Conservation (phyloP, 768 basidiomycete genomes). For the Peribolospora baueri region DNA sequence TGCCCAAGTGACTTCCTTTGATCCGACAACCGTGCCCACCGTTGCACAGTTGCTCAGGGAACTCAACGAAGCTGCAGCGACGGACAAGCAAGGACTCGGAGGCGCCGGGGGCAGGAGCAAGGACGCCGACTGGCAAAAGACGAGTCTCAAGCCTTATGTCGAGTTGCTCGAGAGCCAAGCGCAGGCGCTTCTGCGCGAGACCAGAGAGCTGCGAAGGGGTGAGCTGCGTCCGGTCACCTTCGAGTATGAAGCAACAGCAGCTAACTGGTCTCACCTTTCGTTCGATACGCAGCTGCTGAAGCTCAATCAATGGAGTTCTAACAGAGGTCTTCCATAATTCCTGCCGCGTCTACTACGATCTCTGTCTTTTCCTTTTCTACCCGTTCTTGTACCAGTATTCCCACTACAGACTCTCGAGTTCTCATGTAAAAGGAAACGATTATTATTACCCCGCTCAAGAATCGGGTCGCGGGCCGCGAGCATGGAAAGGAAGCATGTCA, state of each 20-base stretch:
- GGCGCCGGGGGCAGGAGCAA: not conserved
- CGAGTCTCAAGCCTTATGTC: conserved; percentile 68
- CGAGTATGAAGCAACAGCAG: not conserved
- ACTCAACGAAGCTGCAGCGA: conserved; percentile 27
- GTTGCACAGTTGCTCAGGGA: conserved; percentile 59
- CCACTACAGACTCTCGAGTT: no score
- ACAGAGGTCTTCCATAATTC: not conserved
- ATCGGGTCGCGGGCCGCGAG: no score
- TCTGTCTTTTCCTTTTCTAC: not conserved
- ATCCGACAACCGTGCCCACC: conserved; percentile 67
- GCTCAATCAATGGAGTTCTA: conserved; percentile 5
- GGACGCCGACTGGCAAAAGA: conserved; percentile 49
- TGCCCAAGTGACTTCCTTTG: conserved; percentile 44
- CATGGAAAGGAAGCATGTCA: no score
- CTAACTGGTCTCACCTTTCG: not conserved
- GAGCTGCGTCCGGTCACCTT: conserved; percentile 4
- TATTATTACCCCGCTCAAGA: no score
- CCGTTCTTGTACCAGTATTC: no score
- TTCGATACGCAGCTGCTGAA: not conserved
- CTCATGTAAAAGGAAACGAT: no score
- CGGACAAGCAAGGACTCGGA: conserved; percentile 5
- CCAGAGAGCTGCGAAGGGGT: conserved; percentile 16
- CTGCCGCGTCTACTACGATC: not conserved
- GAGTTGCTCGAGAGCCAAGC: conserved; percentile 65
- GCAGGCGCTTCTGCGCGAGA: conserved; percentile 19